Percentiles rank a stretch among this genome's conserved stretches.
Conservation (phyloP, 1,284 basidiomycete species). For the Trametes versicolor region DNA sequence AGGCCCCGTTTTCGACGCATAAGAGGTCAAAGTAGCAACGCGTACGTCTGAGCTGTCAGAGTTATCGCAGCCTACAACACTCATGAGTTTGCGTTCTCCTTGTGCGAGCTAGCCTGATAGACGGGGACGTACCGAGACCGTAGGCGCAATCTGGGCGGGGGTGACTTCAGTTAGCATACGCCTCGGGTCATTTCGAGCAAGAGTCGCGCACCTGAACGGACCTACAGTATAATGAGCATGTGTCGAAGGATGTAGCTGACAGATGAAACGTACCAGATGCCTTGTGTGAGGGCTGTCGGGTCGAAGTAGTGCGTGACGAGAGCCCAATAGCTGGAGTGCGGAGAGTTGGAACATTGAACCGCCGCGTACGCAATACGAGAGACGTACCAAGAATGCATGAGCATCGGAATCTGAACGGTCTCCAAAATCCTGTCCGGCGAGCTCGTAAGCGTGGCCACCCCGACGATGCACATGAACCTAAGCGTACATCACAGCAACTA, state of each 20-base stretch:
- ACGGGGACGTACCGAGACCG: not conserved
- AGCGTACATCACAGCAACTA: conserved; percentile 7
- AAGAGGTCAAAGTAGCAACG: not conserved
- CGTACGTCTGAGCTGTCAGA: conserved; percentile 17
- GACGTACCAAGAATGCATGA: conserved; percentile 8
- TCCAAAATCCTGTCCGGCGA: not conserved
- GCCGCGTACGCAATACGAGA: not conserved
- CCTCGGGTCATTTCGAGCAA: not conserved
- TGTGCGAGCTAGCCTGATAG: not conserved
- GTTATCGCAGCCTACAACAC: not conserved
- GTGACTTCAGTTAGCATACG: not conserved
- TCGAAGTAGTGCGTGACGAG: conserved; percentile 6
- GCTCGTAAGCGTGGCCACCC: not conserved
- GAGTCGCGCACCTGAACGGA: conserved; percentile 2
- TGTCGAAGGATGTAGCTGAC: not conserved
- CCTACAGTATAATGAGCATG: not conserved
- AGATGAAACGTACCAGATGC: not conserved
- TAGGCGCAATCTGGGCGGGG: not conserved
- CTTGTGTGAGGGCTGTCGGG: not conserved
- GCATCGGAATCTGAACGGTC: not conserved
- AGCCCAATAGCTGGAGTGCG: not conserved
- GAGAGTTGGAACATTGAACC: not conserved
- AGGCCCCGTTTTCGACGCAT: not conserved
- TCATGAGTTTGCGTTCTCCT: not conserved
- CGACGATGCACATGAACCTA: not conserved